Evolutionary conservation across 495 filamentous ascomycete species (phyloP).

Genomic region (Podospora australis): DNA sequence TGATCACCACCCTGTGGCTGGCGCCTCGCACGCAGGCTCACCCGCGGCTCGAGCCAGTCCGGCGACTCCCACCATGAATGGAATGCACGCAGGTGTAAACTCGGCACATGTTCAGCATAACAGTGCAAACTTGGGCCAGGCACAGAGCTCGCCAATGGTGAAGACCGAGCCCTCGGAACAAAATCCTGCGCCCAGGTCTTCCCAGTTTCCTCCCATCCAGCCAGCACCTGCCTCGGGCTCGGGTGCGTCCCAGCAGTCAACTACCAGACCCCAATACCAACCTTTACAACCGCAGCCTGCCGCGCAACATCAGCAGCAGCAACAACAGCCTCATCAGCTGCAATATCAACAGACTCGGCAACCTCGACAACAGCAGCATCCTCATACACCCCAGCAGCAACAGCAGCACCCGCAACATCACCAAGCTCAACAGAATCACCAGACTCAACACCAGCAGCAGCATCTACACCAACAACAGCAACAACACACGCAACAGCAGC

Average conservation of each 20-base stretch:
- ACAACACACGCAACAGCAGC: constrained; percentile 26
- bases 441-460: constrained; percentile 26
- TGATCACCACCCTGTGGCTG: constrained; percentile 18
- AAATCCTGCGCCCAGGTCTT: constrained; percentile 10
- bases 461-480: constrained; percentile 27
- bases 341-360: constrained; percentile 28
- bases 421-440: constrained; percentile 20
- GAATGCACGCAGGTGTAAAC: background rate
- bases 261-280: constrained; percentile 13
- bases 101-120: background rate
- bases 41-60: constrained; percentile 13
- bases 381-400: constrained; percentile 35
- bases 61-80: constrained; percentile 6
- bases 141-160: constrained; percentile 17
- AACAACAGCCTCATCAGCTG: constrained; percentile 46
- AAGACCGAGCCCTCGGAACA: constrained; percentile 22
- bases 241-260: constrained; percentile 7
- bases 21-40: constrained; percentile 8
- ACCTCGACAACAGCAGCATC: constrained; percentile 44
- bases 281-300: constrained; percentile 22
- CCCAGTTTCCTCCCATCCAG: constrained; percentile 24
- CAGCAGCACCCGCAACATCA: constrained; percentile 30
- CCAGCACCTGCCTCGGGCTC: constrained; percentile 17
- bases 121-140: constrained; percentile 3
- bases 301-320: constrained; percentile 25